These are phyloP conservation scores for Rhododendron ovatum DNA, from an alignment of 148 eudicot genomes.

Conservation along the genomic window DNA sequence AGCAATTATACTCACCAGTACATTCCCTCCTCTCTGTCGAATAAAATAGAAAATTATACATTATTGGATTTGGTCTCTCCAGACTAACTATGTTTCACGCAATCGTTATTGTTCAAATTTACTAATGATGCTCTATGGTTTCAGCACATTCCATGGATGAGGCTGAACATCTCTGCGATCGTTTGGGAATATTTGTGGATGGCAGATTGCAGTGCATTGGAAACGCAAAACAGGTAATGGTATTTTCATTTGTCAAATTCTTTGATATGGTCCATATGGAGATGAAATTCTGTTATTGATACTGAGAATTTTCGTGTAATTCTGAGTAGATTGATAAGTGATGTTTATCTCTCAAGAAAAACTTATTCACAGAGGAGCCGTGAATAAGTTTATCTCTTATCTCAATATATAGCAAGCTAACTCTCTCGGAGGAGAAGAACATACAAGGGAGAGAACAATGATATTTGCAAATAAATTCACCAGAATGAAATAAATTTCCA, in stretches of 20 bases:
- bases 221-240: conserved; percentile 75
- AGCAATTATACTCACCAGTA: conserved; percentile 89
- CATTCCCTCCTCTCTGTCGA: conserved; percentile 1
- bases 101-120: background rate
- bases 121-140: conserved; percentile 9
- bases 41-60: no score
- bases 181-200: conserved; percentile 81
- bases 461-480: no score
- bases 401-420: no score
- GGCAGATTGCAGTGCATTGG: conserved; percentile 85
- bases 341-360: no score
- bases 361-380: no score
- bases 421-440: no score
- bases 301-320: no score
- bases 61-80: background rate
- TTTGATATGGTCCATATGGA: background rate
- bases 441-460: no score
- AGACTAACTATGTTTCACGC: background rate
- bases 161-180: conserved; percentile 80
- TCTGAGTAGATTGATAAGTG: no score
- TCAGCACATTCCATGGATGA: conserved; percentile 93
- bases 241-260: background rate
- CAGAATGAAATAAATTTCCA: no score
- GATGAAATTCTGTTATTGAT: background rate
- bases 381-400: no score